Conservation (phyloP, 2,329 filamentous ascomycete genomes). For the Dactylella cylindrospora region DNA sequence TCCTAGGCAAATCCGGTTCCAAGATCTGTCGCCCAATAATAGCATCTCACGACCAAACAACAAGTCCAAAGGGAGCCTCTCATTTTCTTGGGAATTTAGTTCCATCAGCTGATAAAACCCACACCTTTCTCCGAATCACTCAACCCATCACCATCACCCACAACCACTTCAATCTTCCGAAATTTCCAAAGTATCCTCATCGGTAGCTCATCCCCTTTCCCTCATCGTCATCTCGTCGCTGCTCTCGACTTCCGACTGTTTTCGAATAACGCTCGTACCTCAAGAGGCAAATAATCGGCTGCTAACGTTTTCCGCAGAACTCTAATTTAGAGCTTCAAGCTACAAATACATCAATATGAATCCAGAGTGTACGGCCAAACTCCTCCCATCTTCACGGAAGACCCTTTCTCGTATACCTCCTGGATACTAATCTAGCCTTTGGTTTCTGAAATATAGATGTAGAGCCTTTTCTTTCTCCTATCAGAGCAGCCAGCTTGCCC, state of each 20-base stretch:
- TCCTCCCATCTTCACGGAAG: conserved; percentile 3
- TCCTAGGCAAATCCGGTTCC: no score
- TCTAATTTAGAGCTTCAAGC: conserved; percentile 43
- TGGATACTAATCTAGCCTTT: conserved; percentile 10
- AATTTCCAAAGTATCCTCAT: conserved; percentile 8
- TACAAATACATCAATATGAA: conserved; percentile 39
- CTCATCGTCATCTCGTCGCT: conserved; percentile 1
- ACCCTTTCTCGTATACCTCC: not conserved
- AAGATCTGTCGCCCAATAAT: no score
- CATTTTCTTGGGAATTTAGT: conserved; percentile 16
- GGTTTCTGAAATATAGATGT: conserved; percentile 26
- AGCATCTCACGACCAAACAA: no score
- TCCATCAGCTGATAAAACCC: conserved; percentile 34
- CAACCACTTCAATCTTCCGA: conserved; percentile 34
- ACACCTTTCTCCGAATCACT: conserved; percentile 11
- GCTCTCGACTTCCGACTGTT: conserved; percentile 32
- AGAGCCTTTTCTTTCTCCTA: conserved; percentile 22
- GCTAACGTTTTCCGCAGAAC: conserved; percentile 39
- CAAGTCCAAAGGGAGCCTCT: conserved; percentile 17
- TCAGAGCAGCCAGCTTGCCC: conserved; percentile 18
- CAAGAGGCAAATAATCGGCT: conserved; percentile 27
- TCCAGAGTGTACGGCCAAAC: conserved; percentile 43
- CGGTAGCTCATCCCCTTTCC: not conserved
- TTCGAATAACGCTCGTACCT: conserved; percentile 23
- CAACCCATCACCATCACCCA: no score